Evolutionary conservation across 129 eudicot species (phyloP).

Genomic region (Smallanthus sonchifolius): DNA sequence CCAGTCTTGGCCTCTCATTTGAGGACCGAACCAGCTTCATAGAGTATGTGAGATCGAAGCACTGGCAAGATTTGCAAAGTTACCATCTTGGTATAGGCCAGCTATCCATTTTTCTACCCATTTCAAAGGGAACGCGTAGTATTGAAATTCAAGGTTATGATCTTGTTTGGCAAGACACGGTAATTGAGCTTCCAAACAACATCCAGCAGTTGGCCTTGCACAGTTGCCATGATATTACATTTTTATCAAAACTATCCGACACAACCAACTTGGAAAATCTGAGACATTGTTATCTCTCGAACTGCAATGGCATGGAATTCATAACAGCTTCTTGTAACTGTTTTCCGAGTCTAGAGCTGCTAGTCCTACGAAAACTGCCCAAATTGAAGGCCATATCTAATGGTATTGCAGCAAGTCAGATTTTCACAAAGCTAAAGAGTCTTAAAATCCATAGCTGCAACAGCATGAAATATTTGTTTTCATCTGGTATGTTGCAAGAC

Average conservation of each 20-base stretch:
- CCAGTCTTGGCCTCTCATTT: conserved; percentile 34
- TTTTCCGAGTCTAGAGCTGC: conserved; percentile 30
- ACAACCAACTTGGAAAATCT: conserved; percentile 21
- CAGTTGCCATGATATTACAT: conserved; percentile 36
- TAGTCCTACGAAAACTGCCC: conserved; percentile 36
- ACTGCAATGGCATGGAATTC: conserved; percentile 27
- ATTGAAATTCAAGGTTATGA: conserved; percentile 42
- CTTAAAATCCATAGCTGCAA: conserved; percentile 41
- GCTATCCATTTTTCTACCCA: conserved; percentile 28
- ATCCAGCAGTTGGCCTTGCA: conserved; percentile 37
- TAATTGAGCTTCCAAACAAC: conserved; percentile 34
- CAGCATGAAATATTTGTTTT: conserved; percentile 26
- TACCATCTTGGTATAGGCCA: conserved; percentile 42
- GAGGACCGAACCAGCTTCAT: conserved; percentile 32
- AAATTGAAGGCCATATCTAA: conserved; percentile 28
- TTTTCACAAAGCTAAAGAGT: conserved; percentile 27
- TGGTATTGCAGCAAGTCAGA: conserved; percentile 21
- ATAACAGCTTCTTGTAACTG: conserved; percentile 10
- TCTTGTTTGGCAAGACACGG: conserved; percentile 12
- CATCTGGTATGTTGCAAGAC: conserved; percentile 23
- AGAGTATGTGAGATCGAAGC: conserved; percentile 36
- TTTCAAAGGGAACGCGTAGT: conserved; percentile 21
- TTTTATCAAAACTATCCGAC: conserved; percentile 17
- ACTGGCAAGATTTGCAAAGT: conserved; percentile 30
- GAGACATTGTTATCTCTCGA: conserved; percentile 32